Percentiles rank a stretch among this genome's conserved stretches.
These are phyloP conservation scores for Iris pallida DNA, from an alignment of 116 monocot species.

Conservation along the genomic window DNA sequence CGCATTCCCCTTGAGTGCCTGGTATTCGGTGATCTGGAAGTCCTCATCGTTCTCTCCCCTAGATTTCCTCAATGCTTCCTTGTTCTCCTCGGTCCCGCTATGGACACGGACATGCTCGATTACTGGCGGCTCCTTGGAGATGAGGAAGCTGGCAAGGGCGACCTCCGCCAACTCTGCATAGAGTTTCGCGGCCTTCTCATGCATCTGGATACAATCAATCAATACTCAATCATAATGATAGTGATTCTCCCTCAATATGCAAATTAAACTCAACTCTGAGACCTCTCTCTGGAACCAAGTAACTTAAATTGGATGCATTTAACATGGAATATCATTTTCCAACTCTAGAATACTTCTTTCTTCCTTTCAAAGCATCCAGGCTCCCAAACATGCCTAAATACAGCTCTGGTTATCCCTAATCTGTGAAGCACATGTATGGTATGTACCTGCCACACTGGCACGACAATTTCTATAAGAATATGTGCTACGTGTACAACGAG, in stretches of 20 bases:
- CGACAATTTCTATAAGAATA: too few species aligned
- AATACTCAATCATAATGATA: background rate
- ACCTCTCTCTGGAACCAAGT: too few species aligned
- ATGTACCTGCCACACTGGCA: too few species aligned
- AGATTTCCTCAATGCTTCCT: conserved; percentile 63
- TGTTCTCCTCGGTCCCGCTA: conserved; percentile 88
- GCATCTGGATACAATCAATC: conserved; percentile 40
- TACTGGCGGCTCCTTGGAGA: conserved; percentile 66
- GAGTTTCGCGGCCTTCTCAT: conserved; percentile 65
- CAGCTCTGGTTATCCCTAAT: too few species aligned
- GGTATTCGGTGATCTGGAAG: conserved; percentile 86
- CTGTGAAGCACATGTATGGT: too few species aligned
- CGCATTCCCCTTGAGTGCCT: conserved; percentile 71
- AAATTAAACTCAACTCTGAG: too few species aligned
- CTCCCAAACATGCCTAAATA: too few species aligned
- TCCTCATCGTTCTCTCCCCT: conserved; percentile 88
- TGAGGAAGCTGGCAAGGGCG: conserved; percentile 66
- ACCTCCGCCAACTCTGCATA: conserved; percentile 80
- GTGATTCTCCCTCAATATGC: background rate
- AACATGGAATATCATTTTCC: too few species aligned
- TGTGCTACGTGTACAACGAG: too few species aligned
- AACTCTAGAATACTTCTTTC: too few species aligned
- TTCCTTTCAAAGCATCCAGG: too few species aligned
- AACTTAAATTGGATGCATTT: too few species aligned
- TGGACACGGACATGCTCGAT: conserved; percentile 68